Base-by-base conservation (phyloP, 2,329 filamentous ascomycete genomes). In the Sphaerostilbella broomeana region DNA sequence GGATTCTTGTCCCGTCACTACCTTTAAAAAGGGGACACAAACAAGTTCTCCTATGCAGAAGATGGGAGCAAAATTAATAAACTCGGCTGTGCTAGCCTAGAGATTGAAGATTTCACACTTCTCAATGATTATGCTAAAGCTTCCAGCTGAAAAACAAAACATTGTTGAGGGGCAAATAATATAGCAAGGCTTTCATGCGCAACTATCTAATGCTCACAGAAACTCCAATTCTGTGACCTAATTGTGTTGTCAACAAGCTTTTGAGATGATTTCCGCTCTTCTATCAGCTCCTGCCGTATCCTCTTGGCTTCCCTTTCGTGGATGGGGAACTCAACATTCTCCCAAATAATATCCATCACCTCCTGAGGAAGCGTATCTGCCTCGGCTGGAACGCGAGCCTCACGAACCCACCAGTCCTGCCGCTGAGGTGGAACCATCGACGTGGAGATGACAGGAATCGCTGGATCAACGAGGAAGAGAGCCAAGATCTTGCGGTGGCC, bases 401-500 rank as follows among this genome's bases (percentile, higher is more conserved):
- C 31, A 4, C 21, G 8, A 28, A 6, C 22, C 42, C 62, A 67
- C 65, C 66, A 69, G 24, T 58, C 41, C 12, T 44, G 46, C 48
- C 63, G 64, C 52, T 70, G 65, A 2, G 65, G 65, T 15, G 65
- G 63, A n/a, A 69, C 61, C 19, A 67, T 69, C 20, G 62, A 60
- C 8, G 66, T 69, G 1, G 61, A 63, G 40, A 66, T 55, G 57
- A 69, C 38, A 2, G 65, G 66, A 1, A 63, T 47, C 15, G 66
- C 49, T 0, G 78, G 79, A 50, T 82, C 75, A 2, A 83, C 69
- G 2, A 82, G 65, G 51, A 74, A 82, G 8, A 82, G 58, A 0
- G 72, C 74, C 3, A 82, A 57, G 33, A 81, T 73, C 51, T 75
- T 75, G 13, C 75, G 65, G 48, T 81, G 72, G 2, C 79, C 78